A percentile compares a stretch with the other conserved stretches of the same genome.
phyloP scores from a whole-genome alignment of 2,329 filamentous ascomycete genomes.

The Colletotrichum spaethianum region DNA sequence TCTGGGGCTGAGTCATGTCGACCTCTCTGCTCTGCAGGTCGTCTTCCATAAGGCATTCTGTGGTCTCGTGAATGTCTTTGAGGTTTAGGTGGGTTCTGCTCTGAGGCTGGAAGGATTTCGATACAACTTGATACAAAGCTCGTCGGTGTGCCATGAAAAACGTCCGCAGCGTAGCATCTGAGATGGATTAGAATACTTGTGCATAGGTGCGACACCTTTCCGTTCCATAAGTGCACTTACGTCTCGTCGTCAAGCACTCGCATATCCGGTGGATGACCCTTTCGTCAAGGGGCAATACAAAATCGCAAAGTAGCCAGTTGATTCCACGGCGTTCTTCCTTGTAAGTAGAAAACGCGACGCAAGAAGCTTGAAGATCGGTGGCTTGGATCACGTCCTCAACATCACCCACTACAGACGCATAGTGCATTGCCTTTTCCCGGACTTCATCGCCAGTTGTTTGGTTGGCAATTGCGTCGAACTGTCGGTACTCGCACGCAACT shows the following conservation, averaged over 20 bases:
- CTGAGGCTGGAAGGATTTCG: constrained; percentile 52
- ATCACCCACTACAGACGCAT: neutral
- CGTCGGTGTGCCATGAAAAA: constrained; percentile 64
- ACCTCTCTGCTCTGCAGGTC: neutral
- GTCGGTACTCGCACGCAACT: neutral
- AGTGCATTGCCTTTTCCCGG: neutral
- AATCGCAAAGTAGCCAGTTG: constrained; percentile 27
- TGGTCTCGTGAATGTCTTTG: neutral
- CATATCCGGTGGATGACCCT: neutral
- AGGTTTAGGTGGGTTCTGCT: neutral
- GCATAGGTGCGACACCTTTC: neutral
- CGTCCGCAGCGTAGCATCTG: constrained; percentile 62
- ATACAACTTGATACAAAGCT: constrained; percentile 62
- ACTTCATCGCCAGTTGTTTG: neutral
- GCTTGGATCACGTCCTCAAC: constrained; percentile 2
- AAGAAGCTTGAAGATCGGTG: constrained; percentile 16
- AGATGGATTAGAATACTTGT: neutral
- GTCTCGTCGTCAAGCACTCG: neutral
- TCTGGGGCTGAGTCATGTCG: constrained; percentile 4
- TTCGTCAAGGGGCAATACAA: neutral
- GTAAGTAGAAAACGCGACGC: constrained; percentile 13
- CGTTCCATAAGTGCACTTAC: neutral
- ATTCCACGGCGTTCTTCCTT: constrained; percentile 18
- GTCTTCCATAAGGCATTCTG: neutral
- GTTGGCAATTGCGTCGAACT: neutral